Conservation (phyloP, 768 basidiomycete genomes). For the Collybia sordida region DNA sequence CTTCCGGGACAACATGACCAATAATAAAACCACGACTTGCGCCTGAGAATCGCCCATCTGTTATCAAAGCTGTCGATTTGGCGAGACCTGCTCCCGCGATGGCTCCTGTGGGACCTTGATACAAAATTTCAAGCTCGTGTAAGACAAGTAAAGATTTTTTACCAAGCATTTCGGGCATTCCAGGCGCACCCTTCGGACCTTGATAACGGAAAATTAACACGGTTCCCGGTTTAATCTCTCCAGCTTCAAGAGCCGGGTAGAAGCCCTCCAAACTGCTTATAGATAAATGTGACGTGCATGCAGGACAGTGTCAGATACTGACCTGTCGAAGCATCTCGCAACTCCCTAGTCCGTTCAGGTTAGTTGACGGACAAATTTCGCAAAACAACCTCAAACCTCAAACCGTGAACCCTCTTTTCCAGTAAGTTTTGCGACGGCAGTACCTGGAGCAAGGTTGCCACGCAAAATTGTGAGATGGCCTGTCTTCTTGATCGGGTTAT, state of each 20-base stretch:
- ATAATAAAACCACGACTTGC: conserved; percentile 59
- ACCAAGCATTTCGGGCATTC: conserved; percentile 80
- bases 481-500: conserved; percentile 81
- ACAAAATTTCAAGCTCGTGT: conserved; percentile 3
- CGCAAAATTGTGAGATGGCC: conserved; percentile 87
- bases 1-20: conserved; percentile 62
- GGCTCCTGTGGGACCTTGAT: conserved; percentile 73
- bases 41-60: conserved; percentile 88
- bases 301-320: conserved; percentile 3
- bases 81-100: conserved; percentile 84
- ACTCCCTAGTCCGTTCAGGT: conserved; percentile 44
- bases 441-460: conserved; percentile 86
- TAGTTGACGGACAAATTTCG: not conserved
- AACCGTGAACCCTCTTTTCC: conserved; percentile 89
- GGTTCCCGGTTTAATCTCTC: conserved; percentile 74
- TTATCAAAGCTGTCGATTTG: conserved; percentile 77
- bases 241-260: conserved; percentile 69
- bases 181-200: conserved; percentile 89
- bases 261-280: conserved; percentile 58
- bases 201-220: conserved; percentile 85
- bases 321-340: conserved; percentile 81
- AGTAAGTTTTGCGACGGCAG: conserved; percentile 90
- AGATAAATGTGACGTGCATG: not conserved
- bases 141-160: not conserved
- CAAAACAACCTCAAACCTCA: conserved; percentile 47